phyloP scores from a whole-genome alignment of 208 protist species.

The Trypanosomatidae sp. region DNA sequence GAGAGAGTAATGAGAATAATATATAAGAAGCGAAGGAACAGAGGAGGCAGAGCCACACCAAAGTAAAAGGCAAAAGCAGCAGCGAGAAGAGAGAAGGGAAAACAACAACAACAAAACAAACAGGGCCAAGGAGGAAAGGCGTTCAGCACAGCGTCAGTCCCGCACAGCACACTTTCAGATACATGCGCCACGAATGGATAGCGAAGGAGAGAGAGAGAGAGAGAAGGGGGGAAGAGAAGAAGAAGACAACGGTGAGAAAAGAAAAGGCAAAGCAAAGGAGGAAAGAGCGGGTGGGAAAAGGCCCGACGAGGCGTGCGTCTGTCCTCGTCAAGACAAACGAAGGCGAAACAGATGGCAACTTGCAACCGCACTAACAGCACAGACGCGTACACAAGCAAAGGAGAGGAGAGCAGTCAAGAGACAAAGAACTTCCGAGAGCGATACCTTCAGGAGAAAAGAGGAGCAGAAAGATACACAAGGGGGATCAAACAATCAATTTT shows the following conservation, averaged over 20 bases:
- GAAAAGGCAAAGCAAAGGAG: too few relatives aligned
- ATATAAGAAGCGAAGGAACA: too few relatives aligned
- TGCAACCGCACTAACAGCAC: background rate
- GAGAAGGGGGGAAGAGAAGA: background rate
- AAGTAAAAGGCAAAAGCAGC: background rate
- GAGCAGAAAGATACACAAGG: background rate
- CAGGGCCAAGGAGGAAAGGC: background rate
- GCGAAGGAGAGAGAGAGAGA: background rate
- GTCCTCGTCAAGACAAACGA: background rate
- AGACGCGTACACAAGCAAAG: background rate
- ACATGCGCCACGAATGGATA: background rate
- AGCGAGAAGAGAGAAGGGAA: background rate
- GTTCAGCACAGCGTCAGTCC: background rate
- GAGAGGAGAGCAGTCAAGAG: background rate
- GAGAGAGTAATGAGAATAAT: too few relatives aligned
- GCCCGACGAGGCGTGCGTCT: background rate
- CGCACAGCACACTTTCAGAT: background rate
- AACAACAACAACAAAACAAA: background rate
- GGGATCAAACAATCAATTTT: background rate
- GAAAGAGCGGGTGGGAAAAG: too few relatives aligned
- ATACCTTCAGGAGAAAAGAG: background rate
- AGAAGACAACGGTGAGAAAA: background rate
- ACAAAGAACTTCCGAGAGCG: background rate
- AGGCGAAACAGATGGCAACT: background rate
- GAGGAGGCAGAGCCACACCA: too few relatives aligned